Base-by-base conservation (phyloP, 1,284 basidiomycete species). In the Lentinula novae-zelandiae region DNA sequence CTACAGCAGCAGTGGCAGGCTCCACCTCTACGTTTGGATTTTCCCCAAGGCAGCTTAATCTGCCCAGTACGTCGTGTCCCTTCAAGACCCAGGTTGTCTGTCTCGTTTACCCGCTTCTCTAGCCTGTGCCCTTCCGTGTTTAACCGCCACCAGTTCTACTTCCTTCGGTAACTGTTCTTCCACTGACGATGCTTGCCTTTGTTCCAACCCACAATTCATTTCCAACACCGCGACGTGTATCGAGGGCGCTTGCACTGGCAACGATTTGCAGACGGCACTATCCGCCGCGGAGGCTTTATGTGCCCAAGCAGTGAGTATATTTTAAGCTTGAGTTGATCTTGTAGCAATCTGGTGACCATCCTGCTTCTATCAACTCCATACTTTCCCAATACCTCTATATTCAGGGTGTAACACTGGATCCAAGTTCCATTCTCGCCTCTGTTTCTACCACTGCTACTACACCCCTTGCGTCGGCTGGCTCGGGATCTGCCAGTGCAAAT, bases 121-220 rank as follows among this genome's bases (percentile, higher is more conserved):
- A 58, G 57, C 44, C 27, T 58, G 57, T 44, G 57, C 57, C 10
- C 12, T 39, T 12, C 36, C 31, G 8, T 58, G 57, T 27, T 20
- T 50, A 9, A 34, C 57, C n/a, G 33, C 42, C 20, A 39, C 36
- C n/a, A 51, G n/a, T 36, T 38, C 57, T 7, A 48, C 33, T 22
- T 20, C 44, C 3, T 36, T 36, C n/a, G 51, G 51, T 9, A 39
- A 22, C 33, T 58, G 57, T n/a, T 44, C 44, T 13, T 22, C 57
- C 20, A 50, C 57, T 34, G 57, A 58, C 48, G 44, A 38, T 9
- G 48, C 48, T 27, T 58, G 57, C 34, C 44, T 58, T 22, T 58
- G 57, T 36, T 20, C 13, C 46, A 58, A 58, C 48, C 34, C 42
- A 20, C 46, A 58, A n/a, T 58, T 58, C 20, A 27, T 50, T 22